Conservation (phyloP, 306 rosid genomes). For the Macrotyloma uniflorum region DNA sequence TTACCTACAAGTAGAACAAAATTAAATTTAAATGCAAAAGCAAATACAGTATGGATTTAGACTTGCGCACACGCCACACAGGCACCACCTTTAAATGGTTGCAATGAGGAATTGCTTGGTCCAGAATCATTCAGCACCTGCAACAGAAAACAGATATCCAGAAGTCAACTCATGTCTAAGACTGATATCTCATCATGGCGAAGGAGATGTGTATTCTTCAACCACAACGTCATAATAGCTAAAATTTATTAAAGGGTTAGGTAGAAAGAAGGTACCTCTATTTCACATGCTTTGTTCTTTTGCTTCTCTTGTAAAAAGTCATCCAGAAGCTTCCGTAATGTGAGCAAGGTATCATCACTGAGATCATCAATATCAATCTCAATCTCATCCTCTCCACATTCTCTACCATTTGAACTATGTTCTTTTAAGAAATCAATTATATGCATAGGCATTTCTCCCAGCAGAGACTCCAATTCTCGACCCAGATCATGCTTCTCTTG, state of each 20-base stretch:
- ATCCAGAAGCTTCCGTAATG: slow-evolving; percentile 68
- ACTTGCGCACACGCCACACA: neutral
- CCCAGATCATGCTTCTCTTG: slow-evolving; percentile 65
- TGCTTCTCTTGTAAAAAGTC: slow-evolving; percentile 62
- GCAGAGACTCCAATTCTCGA: slow-evolving; percentile 71
- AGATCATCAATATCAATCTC: slow-evolving; percentile 85
- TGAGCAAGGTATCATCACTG: slow-evolving; percentile 70
- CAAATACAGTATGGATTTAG: slow-evolving; percentile 3
- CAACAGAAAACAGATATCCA: slow-evolving; percentile 41
- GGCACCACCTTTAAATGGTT: slow-evolving; percentile 73
- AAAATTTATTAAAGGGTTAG: slow-evolving; percentile 15
- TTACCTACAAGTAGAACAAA: slow-evolving; percentile 54
- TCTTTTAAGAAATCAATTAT: slow-evolving; percentile 77
- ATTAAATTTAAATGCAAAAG: slow-evolving; percentile 8
- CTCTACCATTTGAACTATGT: slow-evolving; percentile 68
- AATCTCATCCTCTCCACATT: slow-evolving; percentile 77
- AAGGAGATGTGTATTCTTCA: neutral
- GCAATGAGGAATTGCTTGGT: slow-evolving; percentile 86
- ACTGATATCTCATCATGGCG: neutral
- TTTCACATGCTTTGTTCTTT: slow-evolving; percentile 64
- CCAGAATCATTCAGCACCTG: slow-evolving; percentile 83
- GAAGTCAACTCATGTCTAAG: slow-evolving; percentile 20
- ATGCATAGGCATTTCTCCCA: slow-evolving; percentile 68
- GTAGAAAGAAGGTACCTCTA: slow-evolving; percentile 62
- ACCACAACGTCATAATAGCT: neutral